Conservation (phyloP, 805 yeast genomes). For the Saccharomyces eubayanus region DNA sequence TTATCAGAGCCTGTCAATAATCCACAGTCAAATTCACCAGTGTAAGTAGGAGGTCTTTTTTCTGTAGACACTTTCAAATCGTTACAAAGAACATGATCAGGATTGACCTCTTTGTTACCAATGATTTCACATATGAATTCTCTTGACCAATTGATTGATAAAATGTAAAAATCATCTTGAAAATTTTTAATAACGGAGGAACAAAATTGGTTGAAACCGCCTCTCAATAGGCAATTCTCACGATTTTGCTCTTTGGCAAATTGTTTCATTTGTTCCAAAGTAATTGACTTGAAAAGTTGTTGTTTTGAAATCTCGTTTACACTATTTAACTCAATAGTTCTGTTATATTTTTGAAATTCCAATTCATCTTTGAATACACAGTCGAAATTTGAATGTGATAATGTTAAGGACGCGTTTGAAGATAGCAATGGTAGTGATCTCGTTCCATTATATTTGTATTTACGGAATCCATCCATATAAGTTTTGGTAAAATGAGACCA, state of each 20-base stretch:
- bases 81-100: conserved; percentile 20
- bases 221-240: conserved; percentile 5
- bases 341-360: conserved; percentile 6
- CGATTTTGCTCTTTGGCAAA: neutral
- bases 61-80: conserved; percentile 8
- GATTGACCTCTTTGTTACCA: conserved; percentile 4
- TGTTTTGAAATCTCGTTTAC: conserved; percentile 16
- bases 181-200: neutral
- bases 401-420: neutral
- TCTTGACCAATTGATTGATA: conserved; percentile 28
- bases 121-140: conserved; percentile 21
- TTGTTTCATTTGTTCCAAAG: conserved; percentile 7
- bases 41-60: conserved; percentile 6
- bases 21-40: conserved; percentile 19
- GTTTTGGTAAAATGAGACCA: conserved; percentile 23
- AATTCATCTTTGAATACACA: conserved; percentile 13
- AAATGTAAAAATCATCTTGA: conserved; percentile 11
- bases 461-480: conserved; percentile 16
- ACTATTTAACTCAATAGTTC: conserved; percentile 20
- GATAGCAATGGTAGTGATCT: conserved; percentile 10
- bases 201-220: conserved; percentile 11
- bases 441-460: conserved; percentile 3
- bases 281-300: conserved; percentile 15
- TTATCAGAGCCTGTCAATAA: conserved; percentile 27
- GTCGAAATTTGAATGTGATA: conserved; percentile 9